These are phyloP conservation scores for Phaffia australis DNA, from an alignment of 768 basidiomycete species.

Conservation along the genomic window DNA sequence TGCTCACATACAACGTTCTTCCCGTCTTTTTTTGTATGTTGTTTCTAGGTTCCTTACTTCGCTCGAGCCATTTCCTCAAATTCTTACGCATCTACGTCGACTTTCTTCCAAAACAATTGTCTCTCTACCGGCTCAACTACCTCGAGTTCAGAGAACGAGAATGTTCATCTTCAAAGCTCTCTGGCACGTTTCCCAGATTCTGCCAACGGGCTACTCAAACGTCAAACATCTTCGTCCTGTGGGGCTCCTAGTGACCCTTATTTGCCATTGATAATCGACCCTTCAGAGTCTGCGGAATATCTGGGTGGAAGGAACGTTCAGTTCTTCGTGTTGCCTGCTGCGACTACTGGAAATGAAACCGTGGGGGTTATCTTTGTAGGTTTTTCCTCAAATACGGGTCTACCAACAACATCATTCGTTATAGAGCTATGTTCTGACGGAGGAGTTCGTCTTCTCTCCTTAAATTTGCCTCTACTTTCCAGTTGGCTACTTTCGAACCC, in stretches of 20 bases:
- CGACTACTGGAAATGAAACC: background rate
- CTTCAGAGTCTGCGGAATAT: background rate
- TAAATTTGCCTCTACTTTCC: too few relatives aligned
- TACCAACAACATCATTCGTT: too few relatives aligned
- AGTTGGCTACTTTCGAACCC: conserved; percentile 10
- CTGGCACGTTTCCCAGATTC: background rate
- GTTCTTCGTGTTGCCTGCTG: conserved; percentile 1
- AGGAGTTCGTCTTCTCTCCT: background rate
- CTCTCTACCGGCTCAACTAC: background rate
- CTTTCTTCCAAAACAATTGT: background rate
- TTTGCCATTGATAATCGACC: too few relatives aligned
- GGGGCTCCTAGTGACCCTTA: too few relatives aligned
- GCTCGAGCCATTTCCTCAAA: background rate
- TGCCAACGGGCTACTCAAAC: background rate
- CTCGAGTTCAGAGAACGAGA: background rate
- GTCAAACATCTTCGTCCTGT: background rate
- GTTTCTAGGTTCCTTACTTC: conserved; percentile 3
- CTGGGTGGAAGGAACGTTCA: background rate
- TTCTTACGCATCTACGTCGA: background rate
- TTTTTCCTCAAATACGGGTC: background rate
- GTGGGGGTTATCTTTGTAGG: conserved; percentile 11
- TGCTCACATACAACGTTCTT: background rate
- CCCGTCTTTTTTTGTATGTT: background rate
- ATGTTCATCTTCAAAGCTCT: background rate
- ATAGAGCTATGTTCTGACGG: background rate